These are phyloP conservation scores for Scedosporium apiospermum DNA, from an alignment of 2,329 filamentous ascomycete genomes.

Conservation along the genomic window DNA sequence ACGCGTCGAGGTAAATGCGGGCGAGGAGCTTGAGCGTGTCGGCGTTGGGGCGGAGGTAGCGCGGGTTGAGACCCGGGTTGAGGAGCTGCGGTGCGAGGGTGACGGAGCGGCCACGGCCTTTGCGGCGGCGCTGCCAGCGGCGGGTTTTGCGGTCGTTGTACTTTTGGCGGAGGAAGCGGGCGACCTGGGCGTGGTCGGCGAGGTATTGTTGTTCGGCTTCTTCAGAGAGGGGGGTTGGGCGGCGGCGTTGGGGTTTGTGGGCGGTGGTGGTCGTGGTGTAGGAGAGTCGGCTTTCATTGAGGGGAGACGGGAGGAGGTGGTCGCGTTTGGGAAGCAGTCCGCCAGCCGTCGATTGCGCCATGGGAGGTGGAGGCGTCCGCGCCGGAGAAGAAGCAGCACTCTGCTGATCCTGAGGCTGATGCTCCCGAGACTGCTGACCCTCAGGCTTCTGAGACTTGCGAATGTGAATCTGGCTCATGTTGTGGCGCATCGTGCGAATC, in stretches of 20 bases:
- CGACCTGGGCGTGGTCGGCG: neutral
- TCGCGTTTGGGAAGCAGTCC: too few species aligned
- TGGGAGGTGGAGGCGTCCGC: too few species aligned
- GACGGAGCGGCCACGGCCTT: neutral
- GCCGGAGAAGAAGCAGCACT: too few species aligned
- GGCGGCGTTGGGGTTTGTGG: neutral
- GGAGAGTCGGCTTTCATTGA: too few species aligned
- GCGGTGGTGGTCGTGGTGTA: too few species aligned
- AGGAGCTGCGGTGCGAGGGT: neutral
- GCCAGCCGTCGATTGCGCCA: too few species aligned
- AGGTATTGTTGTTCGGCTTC: neutral
- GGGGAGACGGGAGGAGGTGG: too few species aligned
- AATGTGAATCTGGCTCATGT: neutral
- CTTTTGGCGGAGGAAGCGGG: neutral
- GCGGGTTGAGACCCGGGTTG: slow-evolving; percentile 2
- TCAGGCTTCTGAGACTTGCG: neutral
- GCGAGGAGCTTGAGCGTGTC: slow-evolving; percentile 1
- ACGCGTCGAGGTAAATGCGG: neutral
- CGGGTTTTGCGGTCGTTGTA: neutral
- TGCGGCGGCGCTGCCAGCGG: slow-evolving; percentile 1
- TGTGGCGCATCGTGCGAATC: neutral
- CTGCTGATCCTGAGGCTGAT: neutral
- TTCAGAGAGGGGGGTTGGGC: neutral
- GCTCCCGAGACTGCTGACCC: neutral
- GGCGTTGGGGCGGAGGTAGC: slow-evolving; percentile 4